Evolutionary conservation across 2,329 filamentous ascomycete species (phyloP).

Genomic region (Venturia oleaginea): DNA sequence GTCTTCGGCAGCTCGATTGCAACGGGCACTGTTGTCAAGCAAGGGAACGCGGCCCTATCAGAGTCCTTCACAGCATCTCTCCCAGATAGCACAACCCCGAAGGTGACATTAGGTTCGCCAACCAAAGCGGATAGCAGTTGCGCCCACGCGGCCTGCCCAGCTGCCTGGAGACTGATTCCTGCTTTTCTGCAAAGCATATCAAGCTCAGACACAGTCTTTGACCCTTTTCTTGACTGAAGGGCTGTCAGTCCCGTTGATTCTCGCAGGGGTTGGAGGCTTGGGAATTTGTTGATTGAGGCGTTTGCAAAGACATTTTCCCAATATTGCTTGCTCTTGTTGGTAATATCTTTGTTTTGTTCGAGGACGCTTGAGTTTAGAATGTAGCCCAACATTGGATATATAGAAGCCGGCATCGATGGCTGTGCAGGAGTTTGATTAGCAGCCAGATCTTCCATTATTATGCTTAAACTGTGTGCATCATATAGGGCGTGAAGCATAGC

Average conservation of each 20-base stretch:
- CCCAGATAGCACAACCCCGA: conserved; percentile 74
- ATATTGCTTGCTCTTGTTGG: conserved; percentile 38
- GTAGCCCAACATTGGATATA: not conserved
- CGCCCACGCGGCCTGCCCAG: conserved; percentile 70
- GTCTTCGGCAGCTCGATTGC: conserved; percentile 46
- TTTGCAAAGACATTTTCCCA: conserved; percentile 52
- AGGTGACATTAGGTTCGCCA: conserved; percentile 64
- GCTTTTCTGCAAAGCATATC: conserved; percentile 46
- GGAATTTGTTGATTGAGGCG: conserved; percentile 61
- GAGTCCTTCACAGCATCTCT: conserved; percentile 44
- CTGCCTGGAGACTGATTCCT: conserved; percentile 67
- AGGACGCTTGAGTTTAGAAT: conserved; percentile 33
- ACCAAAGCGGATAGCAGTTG: conserved; percentile 65
- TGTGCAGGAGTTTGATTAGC: conserved; percentile 19
- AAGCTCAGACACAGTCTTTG: conserved; percentile 36
- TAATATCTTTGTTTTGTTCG: conserved; percentile 16
- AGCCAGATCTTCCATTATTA: conserved; percentile 54
- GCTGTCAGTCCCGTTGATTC: not conserved
- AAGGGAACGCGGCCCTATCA: conserved; percentile 59
- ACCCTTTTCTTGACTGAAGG: not conserved
- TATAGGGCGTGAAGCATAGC: conserved; percentile 75
- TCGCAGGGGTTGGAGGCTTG: conserved; percentile 58
- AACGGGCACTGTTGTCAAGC: conserved; percentile 72
- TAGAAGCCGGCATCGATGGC: conserved; percentile 28
- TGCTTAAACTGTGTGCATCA: conserved; percentile 65